Percentiles rank a stretch among this genome's conserved stretches.
These are phyloP conservation scores for Colletotrichum sp. DNA, from an alignment of 2,329 filamentous ascomycete species.

Conservation along the genomic window DNA sequence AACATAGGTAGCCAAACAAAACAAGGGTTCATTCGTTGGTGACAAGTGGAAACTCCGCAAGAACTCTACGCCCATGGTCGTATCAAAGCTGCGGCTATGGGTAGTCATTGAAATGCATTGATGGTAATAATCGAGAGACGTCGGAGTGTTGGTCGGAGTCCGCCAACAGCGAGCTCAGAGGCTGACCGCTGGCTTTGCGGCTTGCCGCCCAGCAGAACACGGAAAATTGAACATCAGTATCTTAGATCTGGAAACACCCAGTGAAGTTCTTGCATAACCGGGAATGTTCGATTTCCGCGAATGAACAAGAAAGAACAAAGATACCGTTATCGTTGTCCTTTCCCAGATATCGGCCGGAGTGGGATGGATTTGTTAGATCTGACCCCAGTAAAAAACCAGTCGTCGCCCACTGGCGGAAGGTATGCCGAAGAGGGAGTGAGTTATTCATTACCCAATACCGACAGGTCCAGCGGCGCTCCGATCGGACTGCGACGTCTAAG, in stretches of 20 bases:
- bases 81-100: neutral
- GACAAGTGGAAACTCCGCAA: neutral
- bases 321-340: too few relatives aligned
- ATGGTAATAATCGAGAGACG: neutral
- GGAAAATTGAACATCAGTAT: neutral
- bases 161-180: neutral
- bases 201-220: rapidly evolving
- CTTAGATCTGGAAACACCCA: neutral
- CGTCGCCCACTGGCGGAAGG: neutral
- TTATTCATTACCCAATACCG: neutral
- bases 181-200: neutral
- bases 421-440: neutral
- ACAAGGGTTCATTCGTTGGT: neutral
- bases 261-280: neutral
- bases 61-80: neutral
- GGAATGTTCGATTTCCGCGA: neutral
- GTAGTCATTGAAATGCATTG: neutral
- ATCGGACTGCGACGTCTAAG: neutral
- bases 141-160: neutral
- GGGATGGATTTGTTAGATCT: too few relatives aligned
- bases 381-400: neutral
- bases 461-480: neutral
- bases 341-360: too few relatives aligned
- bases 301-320: neutral
- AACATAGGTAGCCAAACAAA: neutral